Conservation (phyloP, 179 eudicot species). For the Corrigiola litoralis region DNA sequence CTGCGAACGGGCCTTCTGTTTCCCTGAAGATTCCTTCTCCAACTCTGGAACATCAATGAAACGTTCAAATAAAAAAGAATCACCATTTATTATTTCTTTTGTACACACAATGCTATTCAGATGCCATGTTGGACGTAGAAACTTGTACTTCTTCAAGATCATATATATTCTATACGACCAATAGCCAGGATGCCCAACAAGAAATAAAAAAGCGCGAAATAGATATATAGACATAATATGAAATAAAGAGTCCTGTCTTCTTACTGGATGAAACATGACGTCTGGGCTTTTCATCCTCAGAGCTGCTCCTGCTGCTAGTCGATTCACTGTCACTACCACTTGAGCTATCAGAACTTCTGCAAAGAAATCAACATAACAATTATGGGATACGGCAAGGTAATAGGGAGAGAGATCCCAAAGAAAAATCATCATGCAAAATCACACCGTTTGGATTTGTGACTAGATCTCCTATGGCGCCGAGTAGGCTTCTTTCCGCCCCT, state of each 20-base stretch:
- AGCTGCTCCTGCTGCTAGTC: constrained; percentile 44
- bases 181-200: background rate
- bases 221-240: constrained; percentile 1
- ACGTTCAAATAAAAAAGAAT: constrained; percentile 8
- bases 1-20: constrained; percentile 30
- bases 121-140: no score
- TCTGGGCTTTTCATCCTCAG: constrained; percentile 55
- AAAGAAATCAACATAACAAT: constrained; percentile 1
- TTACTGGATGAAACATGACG: constrained; percentile 43
- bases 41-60: constrained; percentile 25
- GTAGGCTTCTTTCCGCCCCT: constrained; percentile 33
- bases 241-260: constrained; percentile 10
- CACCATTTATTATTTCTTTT: background rate
- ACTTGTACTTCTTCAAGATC: no score
- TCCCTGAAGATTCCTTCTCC: constrained; percentile 32
- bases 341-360: constrained; percentile 66
- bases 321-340: constrained; percentile 56
- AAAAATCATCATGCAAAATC: background rate
- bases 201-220: background rate
- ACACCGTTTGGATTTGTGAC: constrained; percentile 52
- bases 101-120: background rate
- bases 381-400: background rate
- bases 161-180: background rate
- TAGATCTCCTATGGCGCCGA: constrained; percentile 36
- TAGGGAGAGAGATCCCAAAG: background rate